These are phyloP conservation scores for Pseudocercospora cruenta DNA, from an alignment of 2,329 filamentous ascomycete genomes.

Conservation along the genomic window DNA sequence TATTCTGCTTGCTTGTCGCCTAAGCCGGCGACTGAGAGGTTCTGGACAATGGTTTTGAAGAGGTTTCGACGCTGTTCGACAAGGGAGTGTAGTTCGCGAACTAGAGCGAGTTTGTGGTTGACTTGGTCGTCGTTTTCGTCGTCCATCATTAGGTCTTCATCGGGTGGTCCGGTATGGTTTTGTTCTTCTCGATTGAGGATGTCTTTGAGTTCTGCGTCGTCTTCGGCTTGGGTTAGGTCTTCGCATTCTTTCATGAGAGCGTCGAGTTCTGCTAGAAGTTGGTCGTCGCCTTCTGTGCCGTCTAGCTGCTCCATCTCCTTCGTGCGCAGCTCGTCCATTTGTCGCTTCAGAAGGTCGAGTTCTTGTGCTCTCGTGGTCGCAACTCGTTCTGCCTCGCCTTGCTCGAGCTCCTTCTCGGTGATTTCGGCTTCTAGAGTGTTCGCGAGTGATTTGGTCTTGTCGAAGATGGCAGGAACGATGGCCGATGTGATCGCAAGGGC, in stretches of 20 bases:
- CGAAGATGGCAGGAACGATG: slow-evolving; percentile 60
- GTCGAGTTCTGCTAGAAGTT: slow-evolving; percentile 37
- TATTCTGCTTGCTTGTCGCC: slow-evolving; percentile 74
- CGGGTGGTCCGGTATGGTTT: slow-evolving; percentile 33
- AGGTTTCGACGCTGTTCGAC: slow-evolving; percentile 64
- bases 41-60: slow-evolving; percentile 70
- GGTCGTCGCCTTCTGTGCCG: slow-evolving; percentile 42
- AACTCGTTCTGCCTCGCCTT: slow-evolving; percentile 51
- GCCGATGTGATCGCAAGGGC: slow-evolving; percentile 64
- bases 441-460: slow-evolving; percentile 49
- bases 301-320: slow-evolving; percentile 59
- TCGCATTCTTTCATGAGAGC: slow-evolving; percentile 49
- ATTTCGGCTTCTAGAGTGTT: slow-evolving; percentile 71
- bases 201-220: slow-evolving; percentile 43
- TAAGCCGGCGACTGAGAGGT: slow-evolving; percentile 69
- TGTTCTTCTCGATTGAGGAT: slow-evolving; percentile 34
- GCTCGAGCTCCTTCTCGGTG: slow-evolving; percentile 67
- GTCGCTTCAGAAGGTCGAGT: slow-evolving; percentile 61
- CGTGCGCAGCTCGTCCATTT: slow-evolving; percentile 53
- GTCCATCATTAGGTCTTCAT: slow-evolving; percentile 22
- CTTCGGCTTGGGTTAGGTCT: slow-evolving; percentile 49
- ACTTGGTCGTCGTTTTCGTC: slow-evolving; percentile 49
- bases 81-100: slow-evolving; percentile 57
- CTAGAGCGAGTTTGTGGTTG: slow-evolving; percentile 60
- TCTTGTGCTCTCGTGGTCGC: slow-evolving; percentile 67